Evolutionary conservation across 1,284 basidiomycete genomes (phyloP).

Genomic region (Paramarasmius palmivorus): DNA sequence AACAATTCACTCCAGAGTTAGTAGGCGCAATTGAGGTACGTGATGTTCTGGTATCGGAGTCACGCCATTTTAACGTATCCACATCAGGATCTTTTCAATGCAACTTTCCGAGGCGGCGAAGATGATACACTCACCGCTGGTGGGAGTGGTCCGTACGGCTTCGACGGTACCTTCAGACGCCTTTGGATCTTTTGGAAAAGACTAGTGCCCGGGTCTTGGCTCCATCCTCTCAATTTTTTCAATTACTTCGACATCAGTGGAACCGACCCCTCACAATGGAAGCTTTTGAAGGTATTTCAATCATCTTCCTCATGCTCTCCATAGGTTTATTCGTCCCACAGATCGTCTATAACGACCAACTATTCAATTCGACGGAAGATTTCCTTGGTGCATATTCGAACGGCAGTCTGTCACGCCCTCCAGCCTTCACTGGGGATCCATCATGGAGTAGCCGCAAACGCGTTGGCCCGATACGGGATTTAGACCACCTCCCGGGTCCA

Average conservation of each 20-base stretch:
- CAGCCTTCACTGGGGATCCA: slow-evolving; percentile 29
- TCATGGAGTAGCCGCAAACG: slow-evolving; percentile 51
- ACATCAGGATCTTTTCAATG: slow-evolving; percentile 45
- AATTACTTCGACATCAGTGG: slow-evolving; percentile 60
- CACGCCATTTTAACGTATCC: slow-evolving; percentile 9
- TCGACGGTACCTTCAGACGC: slow-evolving; percentile 60
- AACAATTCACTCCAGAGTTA: slow-evolving; percentile 31
- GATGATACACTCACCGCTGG: slow-evolving; percentile 50
- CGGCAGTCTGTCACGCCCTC: slow-evolving; percentile 48
- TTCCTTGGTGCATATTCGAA: slow-evolving; percentile 56
- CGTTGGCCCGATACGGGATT: slow-evolving; percentile 41
- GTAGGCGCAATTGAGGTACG: slow-evolving; percentile 41
- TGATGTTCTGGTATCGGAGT: slow-evolving; percentile 11
- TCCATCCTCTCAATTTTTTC: slow-evolving; percentile 58
- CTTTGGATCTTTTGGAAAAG: slow-evolving; percentile 51
- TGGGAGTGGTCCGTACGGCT: slow-evolving; percentile 51
- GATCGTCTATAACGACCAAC: slow-evolving; percentile 60
- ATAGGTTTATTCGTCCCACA: no score
- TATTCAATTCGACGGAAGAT: slow-evolving; percentile 45
- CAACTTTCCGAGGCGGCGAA: slow-evolving; percentile 32
- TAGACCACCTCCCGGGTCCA: slow-evolving; percentile 64
- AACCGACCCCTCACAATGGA: slow-evolving; percentile 53
- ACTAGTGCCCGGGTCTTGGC: slow-evolving; percentile 50
- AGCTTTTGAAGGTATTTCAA: slow-evolving; percentile 33
- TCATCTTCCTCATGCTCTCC: no score